Percentiles rank a stretch among this genome's conserved stretches.
These are phyloP conservation scores for Aspergillus avenaceus DNA, from an alignment of 495 filamentous ascomycete genomes.

Conservation along the genomic window DNA sequence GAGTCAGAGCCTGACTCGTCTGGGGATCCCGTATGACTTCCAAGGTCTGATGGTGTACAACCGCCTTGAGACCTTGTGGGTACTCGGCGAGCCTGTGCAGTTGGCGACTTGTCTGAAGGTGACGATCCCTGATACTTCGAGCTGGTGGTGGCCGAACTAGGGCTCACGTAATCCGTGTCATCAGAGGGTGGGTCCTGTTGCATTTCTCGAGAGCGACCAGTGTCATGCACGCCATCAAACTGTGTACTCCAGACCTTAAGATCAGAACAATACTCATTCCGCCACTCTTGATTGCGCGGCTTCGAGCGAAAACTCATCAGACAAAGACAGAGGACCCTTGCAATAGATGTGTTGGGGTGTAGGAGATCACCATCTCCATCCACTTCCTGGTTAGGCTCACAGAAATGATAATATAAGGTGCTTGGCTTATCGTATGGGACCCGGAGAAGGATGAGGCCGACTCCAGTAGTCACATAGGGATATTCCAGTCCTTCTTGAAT, in stretches of 20 bases:
- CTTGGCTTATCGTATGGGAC: conserved; percentile 26
- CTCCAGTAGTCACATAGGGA: conserved; percentile 26
- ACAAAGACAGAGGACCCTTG: conserved; percentile 19
- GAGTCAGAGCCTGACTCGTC: too few species aligned
- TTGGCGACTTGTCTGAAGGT: too few species aligned
- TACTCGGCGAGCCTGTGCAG: too few species aligned
- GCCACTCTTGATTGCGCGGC: conserved; percentile 25
- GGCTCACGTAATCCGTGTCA: too few species aligned
- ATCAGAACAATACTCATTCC: conserved; percentile 13
- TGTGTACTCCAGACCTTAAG: conserved; percentile 17
- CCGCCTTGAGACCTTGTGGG: too few species aligned
- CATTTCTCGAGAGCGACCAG: conserved; percentile 15
- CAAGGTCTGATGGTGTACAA: too few species aligned
- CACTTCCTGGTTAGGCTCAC: conserved; percentile 29
- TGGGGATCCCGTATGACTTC: too few species aligned
- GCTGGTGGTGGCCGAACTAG: too few species aligned
- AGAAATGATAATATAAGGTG: conserved; percentile 36
- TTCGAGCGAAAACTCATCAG: conserved; percentile 19
- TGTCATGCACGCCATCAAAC: conserved; percentile 20
- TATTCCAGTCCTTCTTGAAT: too few species aligned
- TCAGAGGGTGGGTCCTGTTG: too few species aligned
- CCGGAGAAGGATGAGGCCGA: conserved; percentile 25
- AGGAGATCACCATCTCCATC: conserved; percentile 4
- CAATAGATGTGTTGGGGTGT: conserved; percentile 14
- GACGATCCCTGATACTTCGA: too few species aligned